These are phyloP conservation scores for Discostella stelligeroides DNA, from an alignment of 108 stramenopile species.

Conservation along the genomic window DNA sequence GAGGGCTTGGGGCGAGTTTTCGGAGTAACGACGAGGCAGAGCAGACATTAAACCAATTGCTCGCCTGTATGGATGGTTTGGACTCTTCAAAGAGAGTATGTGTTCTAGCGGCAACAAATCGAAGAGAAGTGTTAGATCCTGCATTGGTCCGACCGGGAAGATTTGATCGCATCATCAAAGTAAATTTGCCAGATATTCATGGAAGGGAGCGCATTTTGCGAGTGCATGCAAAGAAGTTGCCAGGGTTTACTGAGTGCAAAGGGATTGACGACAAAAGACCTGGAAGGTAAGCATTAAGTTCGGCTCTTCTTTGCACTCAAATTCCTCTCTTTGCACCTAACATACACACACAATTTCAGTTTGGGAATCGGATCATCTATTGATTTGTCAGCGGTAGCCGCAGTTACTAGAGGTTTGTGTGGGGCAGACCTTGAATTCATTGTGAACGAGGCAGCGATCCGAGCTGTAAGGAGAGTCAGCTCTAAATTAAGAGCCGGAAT, in stretches of 20 bases:
- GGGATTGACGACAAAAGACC: constrained; percentile 61
- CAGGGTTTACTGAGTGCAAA: constrained; percentile 73
- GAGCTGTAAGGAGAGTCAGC: constrained; percentile 86
- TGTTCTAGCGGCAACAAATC: constrained; percentile 90
- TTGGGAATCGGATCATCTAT: constrained; percentile 63
- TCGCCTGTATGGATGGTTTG: constrained; percentile 90
- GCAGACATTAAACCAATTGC: constrained; percentile 87
- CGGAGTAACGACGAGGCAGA: constrained; percentile 85
- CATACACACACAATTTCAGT: constrained; percentile 1
- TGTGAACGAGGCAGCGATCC: constrained; percentile 95
- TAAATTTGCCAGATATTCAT: constrained; percentile 77
- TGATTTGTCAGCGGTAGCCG: constrained; percentile 77
- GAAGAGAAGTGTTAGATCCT: constrained; percentile 83
- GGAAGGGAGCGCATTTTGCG: constrained; percentile 85
- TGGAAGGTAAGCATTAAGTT: constrained; percentile 28
- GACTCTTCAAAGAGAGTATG: constrained; percentile 71
- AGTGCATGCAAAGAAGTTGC: constrained; percentile 83
- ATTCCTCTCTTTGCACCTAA: neutral
- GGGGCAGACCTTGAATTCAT: constrained; percentile 95
- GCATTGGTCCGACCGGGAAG: constrained; percentile 93
- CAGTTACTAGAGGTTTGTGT: constrained; percentile 76
- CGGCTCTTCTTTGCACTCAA: neutral
- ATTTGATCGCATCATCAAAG: constrained; percentile 92
- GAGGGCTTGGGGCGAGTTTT: constrained; percentile 47
- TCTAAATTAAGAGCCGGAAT: constrained; percentile 52